A percentile compares a stretch with the other conserved stretches of the same genome.
Conservation (phyloP, 2,329 filamentous ascomycete species). For the Uncinocarpus reesii region DNA sequence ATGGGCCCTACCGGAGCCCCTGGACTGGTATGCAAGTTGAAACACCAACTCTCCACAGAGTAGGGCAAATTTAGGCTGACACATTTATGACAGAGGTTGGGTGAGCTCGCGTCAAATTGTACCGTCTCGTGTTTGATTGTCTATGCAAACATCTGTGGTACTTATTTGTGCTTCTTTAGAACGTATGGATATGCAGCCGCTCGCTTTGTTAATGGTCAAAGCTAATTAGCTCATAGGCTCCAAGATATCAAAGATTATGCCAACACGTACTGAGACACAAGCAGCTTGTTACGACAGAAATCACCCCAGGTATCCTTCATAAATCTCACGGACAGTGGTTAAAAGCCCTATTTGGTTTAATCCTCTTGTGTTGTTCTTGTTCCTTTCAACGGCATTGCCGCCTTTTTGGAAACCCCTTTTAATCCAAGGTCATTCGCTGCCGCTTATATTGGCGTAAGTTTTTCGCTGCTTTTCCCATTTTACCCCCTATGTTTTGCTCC, state of each 20-base stretch:
- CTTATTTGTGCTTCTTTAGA: constrained; percentile 29
- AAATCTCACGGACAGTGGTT: constrained; percentile 24
- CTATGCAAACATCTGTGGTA: constrained; percentile 33
- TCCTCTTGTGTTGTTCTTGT: constrained; percentile 18
- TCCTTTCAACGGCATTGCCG: constrained; percentile 19
- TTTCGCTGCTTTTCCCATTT: background rate
- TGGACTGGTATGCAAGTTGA: constrained; percentile 25
- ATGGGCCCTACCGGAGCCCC: constrained; percentile 33
- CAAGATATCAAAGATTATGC: constrained; percentile 32
- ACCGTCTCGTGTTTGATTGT: constrained; percentile 35
- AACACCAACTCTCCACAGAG: background rate
- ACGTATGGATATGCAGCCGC: constrained; percentile 22
- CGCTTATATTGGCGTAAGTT: constrained; percentile 34
- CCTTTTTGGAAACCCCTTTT: constrained; percentile 24
- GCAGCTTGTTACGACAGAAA: constrained; percentile 19
- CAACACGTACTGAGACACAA: constrained; percentile 28
- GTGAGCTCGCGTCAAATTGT: constrained; percentile 32
- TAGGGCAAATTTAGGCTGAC: background rate
- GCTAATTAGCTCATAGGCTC: constrained; percentile 23
- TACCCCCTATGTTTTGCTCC: background rate
- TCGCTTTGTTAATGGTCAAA: background rate
- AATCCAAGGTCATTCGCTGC: constrained; percentile 30
- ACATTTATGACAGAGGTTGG: constrained; percentile 24
- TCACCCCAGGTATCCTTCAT: constrained; percentile 23
- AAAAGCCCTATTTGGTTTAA: constrained; percentile 22